Conservation (phyloP, 305 asterid genomes). For the Plantago rigida region DNA sequence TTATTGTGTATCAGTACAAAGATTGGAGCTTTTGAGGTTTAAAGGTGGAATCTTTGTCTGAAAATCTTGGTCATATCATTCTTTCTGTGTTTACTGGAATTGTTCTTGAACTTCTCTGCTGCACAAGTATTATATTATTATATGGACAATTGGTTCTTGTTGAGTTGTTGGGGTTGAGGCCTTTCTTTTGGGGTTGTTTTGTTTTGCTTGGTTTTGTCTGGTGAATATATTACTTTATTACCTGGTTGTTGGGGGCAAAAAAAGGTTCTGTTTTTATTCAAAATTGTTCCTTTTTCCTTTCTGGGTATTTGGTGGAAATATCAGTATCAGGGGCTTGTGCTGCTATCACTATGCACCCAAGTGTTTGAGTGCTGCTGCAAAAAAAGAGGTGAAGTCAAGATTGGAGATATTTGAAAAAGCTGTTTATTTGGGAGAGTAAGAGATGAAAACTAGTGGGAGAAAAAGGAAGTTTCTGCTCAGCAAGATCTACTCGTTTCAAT, state of each 20-base stretch:
- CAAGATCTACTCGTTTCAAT: constrained; percentile 66
- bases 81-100: constrained; percentile 15
- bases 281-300: constrained; percentile 14
- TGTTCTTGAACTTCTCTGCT: background rate
- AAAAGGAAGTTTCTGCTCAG: constrained; percentile 54
- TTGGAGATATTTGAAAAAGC: constrained; percentile 2
- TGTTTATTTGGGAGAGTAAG: background rate
- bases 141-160: constrained; percentile 32
- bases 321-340: background rate
- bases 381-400: constrained; percentile 21
- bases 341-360: constrained; percentile 4
- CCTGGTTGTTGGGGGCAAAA: constrained; percentile 26
- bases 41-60: constrained; percentile 23
- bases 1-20: constrained; percentile 21
- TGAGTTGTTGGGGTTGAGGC: constrained; percentile 23
- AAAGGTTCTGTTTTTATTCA: constrained; percentile 24
- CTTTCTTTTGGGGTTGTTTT: constrained; percentile 16
- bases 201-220: constrained; percentile 20
- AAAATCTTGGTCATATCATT: background rate
- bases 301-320: constrained; percentile 24
- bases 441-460: constrained; percentile 35
- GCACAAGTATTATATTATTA: constrained; percentile 1
- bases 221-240: constrained; percentile 27
- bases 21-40: constrained; percentile 34
- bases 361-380: background rate